Base-by-base conservation (phyloP, 805 yeast species). In the Wickerhamiella sorbophila region DNA sequence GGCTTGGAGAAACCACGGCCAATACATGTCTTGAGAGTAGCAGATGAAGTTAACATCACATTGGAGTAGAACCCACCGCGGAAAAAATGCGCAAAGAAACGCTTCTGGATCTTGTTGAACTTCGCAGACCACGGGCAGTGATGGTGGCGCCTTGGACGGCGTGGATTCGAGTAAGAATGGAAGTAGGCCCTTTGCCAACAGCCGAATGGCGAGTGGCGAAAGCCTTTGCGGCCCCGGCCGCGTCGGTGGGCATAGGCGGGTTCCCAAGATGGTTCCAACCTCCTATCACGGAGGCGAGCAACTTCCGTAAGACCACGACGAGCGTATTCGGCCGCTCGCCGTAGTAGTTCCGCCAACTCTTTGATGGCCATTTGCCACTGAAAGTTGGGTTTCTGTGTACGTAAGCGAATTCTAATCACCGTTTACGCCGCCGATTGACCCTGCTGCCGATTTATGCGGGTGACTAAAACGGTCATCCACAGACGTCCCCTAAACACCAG, bases 201-300 rank as follows among this genome's bases (percentile, higher is more conserved):
- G 31, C 24, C 21, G 31, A 24, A 24, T 31, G 33, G 33, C 38
- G 31, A 24, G 5, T 34, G 19, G 27, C 20, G 17, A 17, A 27
- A 27, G 18, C 15, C 14, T 9, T 12, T 16, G 12, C 38, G 29
- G 14, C 27, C 18, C 5, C 20, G 48, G 38, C 34, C 26, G 14
- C 45, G 42, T 38, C 39, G 32, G 15, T 46, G 48, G 19, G 48
- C 36, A 31, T 41, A 43, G 6, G 47, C 47, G 15, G 46, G 52
- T 39, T 46, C 52, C 14, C 29, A 33, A 33, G 47, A 33, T 10
- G 52, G 50, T 3, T 14, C 29, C 27, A 14, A 48, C 33, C 22
- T 42, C 33, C 22, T 42, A 35, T 14, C 39, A 29, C 44, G 14
- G 19, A 48, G 24, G 5, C 45, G 47, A 9, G 38, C 35, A n/a